Conservation (phyloP, 257 asterid genomes). For the Capsicum pubescens region DNA sequence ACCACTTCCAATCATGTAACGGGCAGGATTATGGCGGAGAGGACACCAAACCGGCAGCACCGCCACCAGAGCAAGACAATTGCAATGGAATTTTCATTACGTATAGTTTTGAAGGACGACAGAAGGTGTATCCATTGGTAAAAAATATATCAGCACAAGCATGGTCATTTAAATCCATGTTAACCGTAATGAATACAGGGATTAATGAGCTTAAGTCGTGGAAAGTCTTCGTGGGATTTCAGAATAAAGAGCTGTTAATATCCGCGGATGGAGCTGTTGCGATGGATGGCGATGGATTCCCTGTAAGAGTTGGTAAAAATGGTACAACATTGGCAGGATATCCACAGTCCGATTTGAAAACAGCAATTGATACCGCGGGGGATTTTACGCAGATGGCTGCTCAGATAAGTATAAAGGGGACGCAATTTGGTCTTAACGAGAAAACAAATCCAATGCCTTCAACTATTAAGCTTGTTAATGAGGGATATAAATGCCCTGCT, state of each 20-base stretch:
- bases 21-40: slow-evolving; percentile 60
- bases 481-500: slow-evolving; percentile 81
- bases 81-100: slow-evolving; percentile 75
- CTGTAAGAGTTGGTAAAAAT: slow-evolving; percentile 60
- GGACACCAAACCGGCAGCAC: slow-evolving; percentile 44
- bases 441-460: slow-evolving; percentile 75
- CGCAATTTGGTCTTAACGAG: slow-evolving; percentile 64
- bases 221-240: slow-evolving; percentile 71
- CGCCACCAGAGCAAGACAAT: slow-evolving; percentile 48
- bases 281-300: slow-evolving; percentile 60
- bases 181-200: slow-evolving; percentile 64
- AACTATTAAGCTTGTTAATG: slow-evolving; percentile 63
- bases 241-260: slow-evolving; percentile 70
- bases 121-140: slow-evolving; percentile 70
- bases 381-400: slow-evolving; percentile 71
- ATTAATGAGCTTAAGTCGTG: slow-evolving; percentile 67
- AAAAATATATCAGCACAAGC: slow-evolving; percentile 85
- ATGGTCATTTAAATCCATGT: slow-evolving; percentile 69
- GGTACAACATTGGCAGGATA: slow-evolving; percentile 73
- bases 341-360: slow-evolving; percentile 74
- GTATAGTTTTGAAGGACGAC: slow-evolving; percentile 67
- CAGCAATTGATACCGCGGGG: slow-evolving; percentile 90
- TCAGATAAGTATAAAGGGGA: slow-evolving; percentile 64
- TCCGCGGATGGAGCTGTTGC: slow-evolving; percentile 77
- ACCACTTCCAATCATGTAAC: slow-evolving; percentile 13